Evolutionary conservation across 306 rosid genomes (phyloP).

Genomic region (Prosopis cineraria): DNA sequence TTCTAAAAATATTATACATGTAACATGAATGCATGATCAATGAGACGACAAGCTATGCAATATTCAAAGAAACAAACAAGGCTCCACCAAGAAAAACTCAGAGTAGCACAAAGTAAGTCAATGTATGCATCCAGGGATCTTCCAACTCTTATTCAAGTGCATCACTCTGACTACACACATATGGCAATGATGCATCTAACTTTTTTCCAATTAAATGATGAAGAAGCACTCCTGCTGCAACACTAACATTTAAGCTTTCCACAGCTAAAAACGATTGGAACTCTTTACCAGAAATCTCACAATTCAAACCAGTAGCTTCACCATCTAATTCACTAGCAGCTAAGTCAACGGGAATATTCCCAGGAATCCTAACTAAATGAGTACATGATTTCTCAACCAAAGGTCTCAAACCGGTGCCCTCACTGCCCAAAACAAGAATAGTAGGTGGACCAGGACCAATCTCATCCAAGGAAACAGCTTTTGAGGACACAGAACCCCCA

Average conservation of each 20-base stretch:
- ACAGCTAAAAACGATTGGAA: slow-evolving; percentile 83
- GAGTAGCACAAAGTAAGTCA: slow-evolving; percentile 5
- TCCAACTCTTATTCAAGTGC: slow-evolving; percentile 38
- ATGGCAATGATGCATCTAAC: slow-evolving; percentile 32
- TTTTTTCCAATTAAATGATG: slow-evolving; percentile 76
- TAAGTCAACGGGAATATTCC: slow-evolving; percentile 58
- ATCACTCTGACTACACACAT: slow-evolving; percentile 28
- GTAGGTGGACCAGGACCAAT: slow-evolving; percentile 70
- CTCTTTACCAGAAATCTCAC: slow-evolving; percentile 54
- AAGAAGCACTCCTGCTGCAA: slow-evolving; percentile 96
- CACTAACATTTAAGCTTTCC: slow-evolving; percentile 96
- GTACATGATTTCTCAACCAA: slow-evolving; percentile 95
- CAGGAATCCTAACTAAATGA: slow-evolving; percentile 68
- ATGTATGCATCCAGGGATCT: background rate
- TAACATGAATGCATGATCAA: slow-evolving; percentile 8
- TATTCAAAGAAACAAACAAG: slow-evolving; percentile 18
- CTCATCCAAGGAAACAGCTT: slow-evolving; percentile 67
- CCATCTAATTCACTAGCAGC: slow-evolving; percentile 43
- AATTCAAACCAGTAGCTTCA: slow-evolving; percentile 43
- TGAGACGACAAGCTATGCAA: slow-evolving; percentile 13
- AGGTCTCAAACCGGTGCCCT: slow-evolving; percentile 94
- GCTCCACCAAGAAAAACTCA: slow-evolving; percentile 22
- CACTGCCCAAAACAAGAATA: slow-evolving; percentile 91
- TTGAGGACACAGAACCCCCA: slow-evolving; percentile 85
- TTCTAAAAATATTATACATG: background rate